phyloP scores from a whole-genome alignment of 345 rosid species.

The Boechera retrofracta region DNA sequence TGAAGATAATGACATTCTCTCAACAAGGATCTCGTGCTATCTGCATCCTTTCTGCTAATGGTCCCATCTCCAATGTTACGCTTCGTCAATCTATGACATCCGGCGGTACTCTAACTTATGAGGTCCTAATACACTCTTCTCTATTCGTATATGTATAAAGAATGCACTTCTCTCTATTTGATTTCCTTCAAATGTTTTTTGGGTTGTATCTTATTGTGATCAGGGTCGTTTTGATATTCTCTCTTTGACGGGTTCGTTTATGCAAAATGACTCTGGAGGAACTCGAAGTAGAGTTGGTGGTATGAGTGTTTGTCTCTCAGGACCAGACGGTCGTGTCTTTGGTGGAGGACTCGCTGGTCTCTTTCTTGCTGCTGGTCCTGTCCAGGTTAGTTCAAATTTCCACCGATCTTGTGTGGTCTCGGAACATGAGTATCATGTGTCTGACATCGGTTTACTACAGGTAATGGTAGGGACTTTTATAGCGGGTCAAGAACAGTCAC shows the following conservation, averaged over 20 bases:
- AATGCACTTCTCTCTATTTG: background rate
- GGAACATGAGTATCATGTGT: background rate
- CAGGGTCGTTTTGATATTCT: slow-evolving; percentile 99
- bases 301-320: slow-evolving; percentile 92
- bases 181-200: slow-evolving; percentile 20
- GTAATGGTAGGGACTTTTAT: slow-evolving; percentile 46
- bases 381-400: slow-evolving; percentile 59
- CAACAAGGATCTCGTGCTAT: slow-evolving; percentile 87
- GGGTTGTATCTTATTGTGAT: background rate
- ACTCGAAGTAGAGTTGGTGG: slow-evolving; percentile 92
- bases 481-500: slow-evolving; percentile 46
- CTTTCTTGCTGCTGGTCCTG: slow-evolving; percentile 92
- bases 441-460: slow-evolving; percentile 18
- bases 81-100: slow-evolving; percentile 85
- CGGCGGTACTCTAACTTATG: slow-evolving; percentile 95
- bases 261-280: slow-evolving; percentile 75
- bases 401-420: background rate
- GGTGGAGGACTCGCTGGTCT: slow-evolving; percentile 97
- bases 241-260: slow-evolving; percentile 86
- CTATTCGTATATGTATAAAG: background rate
- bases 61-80: slow-evolving; percentile 88
- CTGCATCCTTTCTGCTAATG: slow-evolving; percentile 90
- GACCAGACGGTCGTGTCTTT: slow-evolving; percentile 94
- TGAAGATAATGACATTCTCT: slow-evolving; percentile 92
- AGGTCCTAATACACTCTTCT: slow-evolving; percentile 52